phyloP scores from a whole-genome alignment of 495 filamentous ascomycete genomes.

The Annulohypoxylon bovei region DNA sequence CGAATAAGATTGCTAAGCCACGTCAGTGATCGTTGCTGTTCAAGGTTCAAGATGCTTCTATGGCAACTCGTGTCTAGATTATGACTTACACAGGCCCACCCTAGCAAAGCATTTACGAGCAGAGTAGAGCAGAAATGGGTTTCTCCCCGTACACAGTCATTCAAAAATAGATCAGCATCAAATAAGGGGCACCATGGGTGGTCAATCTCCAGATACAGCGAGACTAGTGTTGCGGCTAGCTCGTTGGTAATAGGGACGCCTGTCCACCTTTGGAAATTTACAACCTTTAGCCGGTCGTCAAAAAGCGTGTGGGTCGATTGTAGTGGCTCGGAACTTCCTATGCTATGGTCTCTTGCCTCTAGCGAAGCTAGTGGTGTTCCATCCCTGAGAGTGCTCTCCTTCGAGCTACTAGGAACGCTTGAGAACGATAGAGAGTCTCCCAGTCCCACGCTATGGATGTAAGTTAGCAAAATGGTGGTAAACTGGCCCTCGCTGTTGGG shows the following conservation, averaged over 20 bases:
- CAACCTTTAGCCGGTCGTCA: conserved; percentile 32
- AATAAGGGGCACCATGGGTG: conserved; percentile 38
- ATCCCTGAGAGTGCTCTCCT: conserved; percentile 3
- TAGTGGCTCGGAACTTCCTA: conserved; percentile 19
- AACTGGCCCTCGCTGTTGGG: not conserved
- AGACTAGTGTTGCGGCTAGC: conserved; percentile 32
- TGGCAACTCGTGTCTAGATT: not conserved
- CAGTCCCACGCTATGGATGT: not conserved
- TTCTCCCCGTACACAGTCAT: conserved; percentile 33
- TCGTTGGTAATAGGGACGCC: conserved; percentile 36
- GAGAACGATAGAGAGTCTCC: conserved; percentile 22
- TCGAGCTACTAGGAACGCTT: not conserved
- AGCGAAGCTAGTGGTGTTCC: not conserved
- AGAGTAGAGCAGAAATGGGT: conserved; percentile 37
- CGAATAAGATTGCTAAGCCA: conserved; percentile 37
- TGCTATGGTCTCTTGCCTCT: not conserved
- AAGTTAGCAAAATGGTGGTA: conserved; percentile 9
- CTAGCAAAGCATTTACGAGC: conserved; percentile 32
- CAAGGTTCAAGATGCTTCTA: not conserved
- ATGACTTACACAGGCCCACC: conserved; percentile 38
- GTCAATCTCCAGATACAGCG: conserved; percentile 40
- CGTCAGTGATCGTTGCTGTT: not conserved
- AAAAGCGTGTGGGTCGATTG: conserved; percentile 24
- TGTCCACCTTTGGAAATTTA: conserved; percentile 37
- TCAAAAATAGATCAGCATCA: conserved; percentile 39